Percentiles rank a stretch among this genome's conserved stretches.
Conservation (phyloP, 495 filamentous ascomycete genomes). For the Penicillium riverlandense region DNA sequence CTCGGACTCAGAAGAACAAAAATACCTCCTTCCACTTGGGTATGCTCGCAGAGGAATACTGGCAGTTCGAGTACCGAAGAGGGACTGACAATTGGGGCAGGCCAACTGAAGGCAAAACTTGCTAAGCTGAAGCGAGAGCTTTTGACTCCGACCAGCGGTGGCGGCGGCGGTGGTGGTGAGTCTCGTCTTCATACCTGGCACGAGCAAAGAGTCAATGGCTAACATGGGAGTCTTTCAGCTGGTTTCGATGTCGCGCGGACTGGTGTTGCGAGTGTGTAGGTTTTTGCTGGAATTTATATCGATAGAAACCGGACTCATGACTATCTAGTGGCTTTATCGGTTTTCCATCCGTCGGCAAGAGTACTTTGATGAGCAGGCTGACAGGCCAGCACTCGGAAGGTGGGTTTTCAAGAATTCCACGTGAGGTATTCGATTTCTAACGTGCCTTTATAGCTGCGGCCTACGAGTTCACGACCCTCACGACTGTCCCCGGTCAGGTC, state of each 20-base stretch:
- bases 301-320: conserved; percentile 1
- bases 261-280: conserved; percentile 90
- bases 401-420: conserved; percentile 15
- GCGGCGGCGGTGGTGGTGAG: conserved; percentile 73
- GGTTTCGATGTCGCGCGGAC: conserved; percentile 98
- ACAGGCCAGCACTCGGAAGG: conserved; percentile 95
- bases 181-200: not conserved
- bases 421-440: conserved; percentile 9
- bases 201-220: conserved; percentile 4
- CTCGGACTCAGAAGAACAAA: conserved; percentile 96
- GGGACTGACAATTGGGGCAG: conserved; percentile 34
- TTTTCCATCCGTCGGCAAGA: conserved; percentile 97
- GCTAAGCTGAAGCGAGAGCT: conserved; percentile 96
- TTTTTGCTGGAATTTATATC: conserved; percentile 13
- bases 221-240: conserved; percentile 36
- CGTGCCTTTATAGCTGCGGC: conserved; percentile 56
- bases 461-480: conserved; percentile 98
- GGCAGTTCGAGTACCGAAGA: conserved; percentile 1
- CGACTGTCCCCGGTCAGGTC: conserved; percentile 94
- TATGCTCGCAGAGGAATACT: conserved; percentile 19
- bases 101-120: conserved; percentile 96
- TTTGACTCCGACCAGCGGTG: conserved; percentile 72
- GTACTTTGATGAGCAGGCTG: conserved; percentile 88
- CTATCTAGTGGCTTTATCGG: conserved; percentile 48
- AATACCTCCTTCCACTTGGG: conserved; percentile 81